These are phyloP conservation scores for Claviceps sp. DNA, from an alignment of 2,329 filamentous ascomycete genomes.

Conservation along the genomic window DNA sequence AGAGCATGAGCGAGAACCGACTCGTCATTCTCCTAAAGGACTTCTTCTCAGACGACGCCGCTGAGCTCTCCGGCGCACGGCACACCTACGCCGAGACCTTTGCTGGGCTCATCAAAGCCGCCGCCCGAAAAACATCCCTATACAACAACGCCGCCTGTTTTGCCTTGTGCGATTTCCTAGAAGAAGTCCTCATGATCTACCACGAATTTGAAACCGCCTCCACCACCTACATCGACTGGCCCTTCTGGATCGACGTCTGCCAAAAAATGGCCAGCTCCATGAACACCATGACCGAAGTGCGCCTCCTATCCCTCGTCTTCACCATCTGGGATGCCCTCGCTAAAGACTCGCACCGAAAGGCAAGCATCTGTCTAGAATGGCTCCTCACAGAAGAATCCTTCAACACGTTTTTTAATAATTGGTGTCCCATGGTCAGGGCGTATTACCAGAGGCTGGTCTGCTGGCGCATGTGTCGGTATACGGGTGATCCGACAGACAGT, in stretches of 20 bases:
- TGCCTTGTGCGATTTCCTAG: slow-evolving; percentile 79
- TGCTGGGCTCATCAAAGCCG: slow-evolving; percentile 56
- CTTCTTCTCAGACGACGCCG: slow-evolving; percentile 43
- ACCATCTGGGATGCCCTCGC: slow-evolving; percentile 64
- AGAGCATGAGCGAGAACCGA: slow-evolving; percentile 79
- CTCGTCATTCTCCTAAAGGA: slow-evolving; percentile 72
- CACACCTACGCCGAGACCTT: slow-evolving; percentile 68
- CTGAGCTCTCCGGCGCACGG: slow-evolving; percentile 30
- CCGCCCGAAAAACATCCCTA: slow-evolving; percentile 61
- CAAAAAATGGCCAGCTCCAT: slow-evolving; percentile 67
- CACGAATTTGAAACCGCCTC: slow-evolving; percentile 31
- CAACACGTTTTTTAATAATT: slow-evolving; percentile 75
- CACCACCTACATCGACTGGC: slow-evolving; percentile 53
- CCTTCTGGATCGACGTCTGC: slow-evolving; percentile 75
- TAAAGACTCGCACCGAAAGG: slow-evolving; percentile 52
- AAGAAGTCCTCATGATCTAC: slow-evolving; percentile 61
- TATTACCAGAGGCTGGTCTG: slow-evolving; percentile 86
- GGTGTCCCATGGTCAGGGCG: slow-evolving; percentile 88
- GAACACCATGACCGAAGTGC: slow-evolving; percentile 82
- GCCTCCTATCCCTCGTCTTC: slow-evolving; percentile 70
- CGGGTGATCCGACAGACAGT: slow-evolving; percentile 48
- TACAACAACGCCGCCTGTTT: slow-evolving; percentile 78
- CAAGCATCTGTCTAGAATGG: slow-evolving; percentile 58
- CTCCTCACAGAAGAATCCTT: slow-evolving; percentile 64
- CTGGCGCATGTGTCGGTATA: slow-evolving; percentile 74